These are phyloP conservation scores for Sporodiniella umbellata DNA, from an alignment of 371 early-diverging fungal species.

Conservation along the genomic window DNA sequence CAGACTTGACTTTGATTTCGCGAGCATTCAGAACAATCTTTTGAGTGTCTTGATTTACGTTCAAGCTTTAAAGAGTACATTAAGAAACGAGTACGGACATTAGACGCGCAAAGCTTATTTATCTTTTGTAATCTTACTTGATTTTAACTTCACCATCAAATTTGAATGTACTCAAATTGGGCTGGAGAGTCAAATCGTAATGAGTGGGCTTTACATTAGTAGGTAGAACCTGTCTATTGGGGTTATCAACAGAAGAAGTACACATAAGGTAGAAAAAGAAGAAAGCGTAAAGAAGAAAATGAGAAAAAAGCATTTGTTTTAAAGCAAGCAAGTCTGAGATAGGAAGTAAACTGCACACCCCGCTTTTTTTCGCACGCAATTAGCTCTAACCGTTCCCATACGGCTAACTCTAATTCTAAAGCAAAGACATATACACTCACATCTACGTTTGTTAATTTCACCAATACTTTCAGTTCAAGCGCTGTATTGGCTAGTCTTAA, in stretches of 20 bases:
- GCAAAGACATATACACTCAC: no score
- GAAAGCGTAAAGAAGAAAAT: background rate
- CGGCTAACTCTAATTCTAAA: no score
- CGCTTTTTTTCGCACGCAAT: no score
- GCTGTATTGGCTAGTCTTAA: no score
- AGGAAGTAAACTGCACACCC: no score
- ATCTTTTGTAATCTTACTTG: no score
- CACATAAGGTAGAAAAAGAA: constrained; percentile 9
- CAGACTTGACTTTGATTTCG: constrained; percentile 52
- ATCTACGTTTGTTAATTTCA: no score
- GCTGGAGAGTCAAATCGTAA: constrained; percentile 67
- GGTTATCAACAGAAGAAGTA: constrained; percentile 16
- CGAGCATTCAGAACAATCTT: constrained; percentile 63
- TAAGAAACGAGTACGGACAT: background rate
- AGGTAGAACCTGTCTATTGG: constrained; percentile 64
- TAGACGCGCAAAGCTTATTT: no score
- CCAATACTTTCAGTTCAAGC: no score
- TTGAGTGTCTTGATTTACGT: constrained; percentile 60
- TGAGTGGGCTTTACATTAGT: constrained; percentile 70
- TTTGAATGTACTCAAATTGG: constrained; percentile 62
- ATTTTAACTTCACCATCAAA: constrained; percentile 67
- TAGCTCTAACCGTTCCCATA: no score
- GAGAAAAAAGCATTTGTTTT: no score
- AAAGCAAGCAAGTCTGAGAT: no score
- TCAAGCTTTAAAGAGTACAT: constrained; percentile 27